phyloP scores from a whole-genome alignment of 192 early-diverging fungal species.

The Gigaspora rosea region DNA sequence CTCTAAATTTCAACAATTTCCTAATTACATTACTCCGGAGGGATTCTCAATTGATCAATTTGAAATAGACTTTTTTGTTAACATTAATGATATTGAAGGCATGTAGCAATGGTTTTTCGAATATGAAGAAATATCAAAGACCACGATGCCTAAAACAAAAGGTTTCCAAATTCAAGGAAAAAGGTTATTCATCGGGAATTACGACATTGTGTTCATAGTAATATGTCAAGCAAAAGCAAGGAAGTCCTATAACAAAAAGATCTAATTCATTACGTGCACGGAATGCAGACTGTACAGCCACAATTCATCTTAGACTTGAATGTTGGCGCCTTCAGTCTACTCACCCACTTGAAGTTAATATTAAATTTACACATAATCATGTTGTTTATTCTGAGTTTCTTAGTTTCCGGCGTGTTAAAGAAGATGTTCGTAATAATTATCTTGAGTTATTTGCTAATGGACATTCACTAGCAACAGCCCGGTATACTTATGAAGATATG shows the following conservation, averaged over 20 bases:
- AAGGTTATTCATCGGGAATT: too few relatives aligned
- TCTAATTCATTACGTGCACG: not conserved
- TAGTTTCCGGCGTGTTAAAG: not conserved
- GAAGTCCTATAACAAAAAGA: not conserved
- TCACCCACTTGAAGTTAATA: slow-evolving; percentile 13
- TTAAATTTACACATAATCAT: slow-evolving; percentile 7
- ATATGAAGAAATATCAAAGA: too few relatives aligned
- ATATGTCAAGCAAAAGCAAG: slow-evolving; percentile 12
- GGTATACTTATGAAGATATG: not conserved
- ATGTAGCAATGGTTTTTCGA: too few relatives aligned
- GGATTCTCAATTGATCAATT: too few relatives aligned
- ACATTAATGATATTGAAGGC: too few relatives aligned
- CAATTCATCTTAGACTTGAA: not conserved
- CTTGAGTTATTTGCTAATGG: not conserved
- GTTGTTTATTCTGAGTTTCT: slow-evolving; percentile 4
- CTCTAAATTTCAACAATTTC: too few relatives aligned
- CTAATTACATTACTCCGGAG: too few relatives aligned
- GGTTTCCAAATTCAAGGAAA: too few relatives aligned
- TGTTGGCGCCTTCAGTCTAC: not conserved
- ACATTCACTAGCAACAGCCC: not conserved
- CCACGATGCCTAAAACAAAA: too few relatives aligned
- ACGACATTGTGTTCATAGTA: not conserved
- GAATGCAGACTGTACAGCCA: slow-evolving; percentile 3
- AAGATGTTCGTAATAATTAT: not conserved
- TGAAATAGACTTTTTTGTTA: too few relatives aligned